Conservation (phyloP, 305 asterid species). For the Fraxinus dipetala region DNA sequence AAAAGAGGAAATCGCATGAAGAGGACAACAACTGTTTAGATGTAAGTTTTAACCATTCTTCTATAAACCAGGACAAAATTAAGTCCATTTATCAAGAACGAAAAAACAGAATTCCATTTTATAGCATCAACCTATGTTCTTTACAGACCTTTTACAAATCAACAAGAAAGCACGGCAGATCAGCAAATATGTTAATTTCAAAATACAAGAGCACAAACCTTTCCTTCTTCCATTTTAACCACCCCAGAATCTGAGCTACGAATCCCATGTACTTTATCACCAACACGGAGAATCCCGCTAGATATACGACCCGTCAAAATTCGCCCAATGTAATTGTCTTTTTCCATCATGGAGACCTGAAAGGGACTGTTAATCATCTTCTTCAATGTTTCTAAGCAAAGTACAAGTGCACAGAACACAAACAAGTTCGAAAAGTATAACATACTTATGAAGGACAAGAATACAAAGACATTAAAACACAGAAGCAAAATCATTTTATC, state of each 20-base stretch:
- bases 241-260: conserved; percentile 64
- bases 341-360: conserved; percentile 99
- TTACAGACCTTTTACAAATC: neutral
- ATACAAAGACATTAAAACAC: conserved; percentile 3
- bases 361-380: conserved; percentile 55
- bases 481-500: conserved; percentile 10
- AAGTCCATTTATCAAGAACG: neutral
- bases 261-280: conserved; percentile 94
- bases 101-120: neutral
- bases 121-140: neutral
- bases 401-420: conserved; percentile 21
- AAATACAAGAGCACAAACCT: conserved; percentile 49
- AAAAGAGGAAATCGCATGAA: neutral
- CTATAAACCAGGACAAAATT: neutral
- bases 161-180: neutral
- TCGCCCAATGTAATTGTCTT: conserved; percentile 89
- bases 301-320: conserved; percentile 89
- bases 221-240: conserved; percentile 89
- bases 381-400: conserved; percentile 32
- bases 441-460: neutral
- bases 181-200: neutral
- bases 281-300: conserved; percentile 76
- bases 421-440: conserved; percentile 22
- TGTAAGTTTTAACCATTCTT: neutral
- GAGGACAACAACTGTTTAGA: neutral